Base-by-base conservation (phyloP, 495 filamentous ascomycete genomes). In the Xylaria cubensis region DNA sequence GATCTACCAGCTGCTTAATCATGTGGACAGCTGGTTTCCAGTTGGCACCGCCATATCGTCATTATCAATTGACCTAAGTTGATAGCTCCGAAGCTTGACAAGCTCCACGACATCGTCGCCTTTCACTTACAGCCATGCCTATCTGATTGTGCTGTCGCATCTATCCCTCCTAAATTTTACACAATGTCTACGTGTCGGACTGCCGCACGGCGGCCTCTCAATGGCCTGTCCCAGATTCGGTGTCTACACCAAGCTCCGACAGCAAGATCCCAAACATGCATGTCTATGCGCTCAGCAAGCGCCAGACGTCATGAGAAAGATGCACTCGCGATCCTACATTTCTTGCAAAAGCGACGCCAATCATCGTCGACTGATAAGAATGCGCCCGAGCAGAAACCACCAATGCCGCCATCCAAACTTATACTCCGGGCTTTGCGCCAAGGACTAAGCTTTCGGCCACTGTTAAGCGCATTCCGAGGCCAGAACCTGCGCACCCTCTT, bases 381-480 rank as follows among this genome's bases (percentile, higher is more conserved):
- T 66, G 68, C 75, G 34, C 74, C 56, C 55, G 67, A 72, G n/a
- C 74, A 72, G 58, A 64, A 69, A 51, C 78, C 70, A n/a, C 75
- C 72, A 42, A 67, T 70, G 42, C 78, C 63, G 26, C 70, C 74
- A 9, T 72, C 74, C 12, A 75, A 70, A 53, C 73, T 82, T 61
- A 69, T 83, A 19, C 61, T 77, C 21, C 73, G 78, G 9, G 78
- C 75, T n/a, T 41, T 83, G 1, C 76, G 70, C 42, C 78, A 76
- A 62, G 74, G 79, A 63, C 66, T 84, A 53, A 78, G 73, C 62
- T 72, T 79, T 59, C 73, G 77, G 21, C 77, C 78, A 26, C 48
- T 83, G 41, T 74, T 80, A 50, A 69, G 72, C 41, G 74, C 75
- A 64, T 78, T 84, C n/a, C 74, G 80, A 39, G 75, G 78, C 58